Evolutionary conservation across 2,329 filamentous ascomycete genomes (phyloP), one percentile per base, ranked within the genome.

Genomic region (Cercospora zeina): DNA sequence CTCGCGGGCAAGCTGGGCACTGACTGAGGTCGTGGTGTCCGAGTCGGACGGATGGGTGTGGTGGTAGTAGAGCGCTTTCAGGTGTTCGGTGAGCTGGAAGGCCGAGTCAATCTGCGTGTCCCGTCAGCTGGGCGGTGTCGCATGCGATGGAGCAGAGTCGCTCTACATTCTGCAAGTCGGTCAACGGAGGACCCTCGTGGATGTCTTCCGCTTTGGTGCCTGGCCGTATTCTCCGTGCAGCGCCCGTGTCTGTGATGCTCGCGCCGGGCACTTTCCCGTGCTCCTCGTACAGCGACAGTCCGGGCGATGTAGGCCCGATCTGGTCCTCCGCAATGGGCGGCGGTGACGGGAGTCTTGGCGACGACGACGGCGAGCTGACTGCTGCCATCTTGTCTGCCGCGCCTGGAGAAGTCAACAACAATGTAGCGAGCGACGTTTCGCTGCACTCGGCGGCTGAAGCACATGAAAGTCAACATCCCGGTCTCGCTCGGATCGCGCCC

Each of bases 51-150:
- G 85, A 64, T 86, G 85, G 1, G 91, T 96, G 74, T 90, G 88
- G 74, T 89, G 83, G 76, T 93, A 87, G 79, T 97, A 91, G 14
- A 97, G 85, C 36, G 95, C 91, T 76, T 96, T 93, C 59, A 99
- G 88, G 74, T 99, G 93, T 78, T 99, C 95, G 77, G 97, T 96
- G 16, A 97, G 86, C 76, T 97, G 95, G 75, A 97, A 99, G 49
- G 95, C 90, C 21, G 93, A 97, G 74, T 99, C 93, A 69, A 99
- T 91, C 90, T 97, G 75, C 58, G 19, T 50, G 54, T 76, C 62
- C 73, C 42, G 34, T 61, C 42, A 53, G 36, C 33, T 67, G 57
- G 47, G 55, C 16, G 21, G 21, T 47, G 49, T 10, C 34, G 62
- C 50, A 59, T n/a, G 47, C 6, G 37, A 27, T 54, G 59, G 16